Evolutionary conservation across 2,329 filamentous ascomycete species (phyloP).

Genomic region (Aspergillus caelatus): DNA sequence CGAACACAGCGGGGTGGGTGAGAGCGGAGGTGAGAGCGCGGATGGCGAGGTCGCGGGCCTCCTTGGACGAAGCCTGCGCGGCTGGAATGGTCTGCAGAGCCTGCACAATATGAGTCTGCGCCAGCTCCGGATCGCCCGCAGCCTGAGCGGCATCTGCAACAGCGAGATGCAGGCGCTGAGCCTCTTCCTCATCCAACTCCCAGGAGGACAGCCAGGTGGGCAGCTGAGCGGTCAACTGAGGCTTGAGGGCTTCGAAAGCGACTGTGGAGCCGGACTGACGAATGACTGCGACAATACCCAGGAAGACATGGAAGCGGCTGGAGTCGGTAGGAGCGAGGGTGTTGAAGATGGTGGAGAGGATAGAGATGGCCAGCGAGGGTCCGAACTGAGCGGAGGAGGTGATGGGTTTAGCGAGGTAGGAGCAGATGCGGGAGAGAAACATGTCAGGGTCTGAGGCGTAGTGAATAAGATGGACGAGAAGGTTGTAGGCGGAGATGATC

Average conservation of each 20-base stretch:
- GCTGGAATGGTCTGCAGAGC: constrained; percentile 76
- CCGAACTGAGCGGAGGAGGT: constrained; percentile 84
- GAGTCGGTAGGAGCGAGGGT: constrained; percentile 76
- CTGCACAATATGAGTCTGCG: constrained; percentile 71
- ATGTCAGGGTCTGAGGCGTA: constrained; percentile 83
- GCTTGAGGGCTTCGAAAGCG: constrained; percentile 81
- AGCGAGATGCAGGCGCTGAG: constrained; percentile 81
- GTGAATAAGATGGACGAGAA: constrained; percentile 88
- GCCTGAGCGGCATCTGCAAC: constrained; percentile 80
- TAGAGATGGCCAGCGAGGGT: constrained; percentile 80
- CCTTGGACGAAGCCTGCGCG: constrained; percentile 56
- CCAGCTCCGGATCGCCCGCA: constrained; percentile 74
- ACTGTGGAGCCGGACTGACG: constrained; percentile 68
- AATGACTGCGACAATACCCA: constrained; percentile 84
- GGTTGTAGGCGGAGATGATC: constrained; percentile 93
- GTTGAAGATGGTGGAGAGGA: constrained; percentile 96
- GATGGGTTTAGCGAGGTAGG: constrained; percentile 85
- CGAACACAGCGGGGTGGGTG: constrained; percentile 66
- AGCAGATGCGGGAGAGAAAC: constrained; percentile 85
- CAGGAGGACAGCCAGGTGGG: constrained; percentile 81
- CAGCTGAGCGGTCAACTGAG: constrained; percentile 76
- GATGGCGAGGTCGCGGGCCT: constrained; percentile 62
- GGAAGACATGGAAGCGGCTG: constrained; percentile 85
- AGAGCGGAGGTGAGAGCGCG: constrained; percentile 70
- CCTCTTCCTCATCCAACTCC: constrained; percentile 79